A percentile compares a stretch with the other conserved stretches of the same genome.
phyloP scores from a whole-genome alignment of 2,329 filamentous ascomycete species.

The Diaporthe sp. region DNA sequence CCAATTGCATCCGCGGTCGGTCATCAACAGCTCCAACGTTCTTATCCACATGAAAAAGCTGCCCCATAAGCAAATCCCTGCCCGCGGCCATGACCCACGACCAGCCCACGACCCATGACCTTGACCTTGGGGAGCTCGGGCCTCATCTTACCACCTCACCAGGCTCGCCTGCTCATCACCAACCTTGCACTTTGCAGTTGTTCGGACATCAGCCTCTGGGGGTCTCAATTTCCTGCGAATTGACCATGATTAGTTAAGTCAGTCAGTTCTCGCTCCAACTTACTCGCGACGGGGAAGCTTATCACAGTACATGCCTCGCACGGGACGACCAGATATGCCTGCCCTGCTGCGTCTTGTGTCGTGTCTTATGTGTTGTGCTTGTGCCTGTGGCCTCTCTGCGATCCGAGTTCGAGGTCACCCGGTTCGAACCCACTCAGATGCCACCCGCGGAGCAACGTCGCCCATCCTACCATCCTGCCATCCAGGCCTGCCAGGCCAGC shows the following conservation, averaged over 20 bases:
- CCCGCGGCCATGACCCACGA: slow-evolving; percentile 5
- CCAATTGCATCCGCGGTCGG: neutral
- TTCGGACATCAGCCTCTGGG: slow-evolving; percentile 3
- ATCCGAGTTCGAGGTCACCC: slow-evolving; percentile 23
- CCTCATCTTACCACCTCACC: slow-evolving; percentile 27
- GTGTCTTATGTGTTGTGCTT: slow-evolving; percentile 6
- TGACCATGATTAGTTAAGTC: neutral
- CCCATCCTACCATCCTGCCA: slow-evolving; percentile 2
- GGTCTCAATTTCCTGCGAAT: slow-evolving; percentile 13
- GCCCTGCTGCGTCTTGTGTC: neutral
- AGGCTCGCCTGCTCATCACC: neutral
- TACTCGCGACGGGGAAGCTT: slow-evolving; percentile 26
- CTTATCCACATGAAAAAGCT: neutral
- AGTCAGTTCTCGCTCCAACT: slow-evolving; percentile 4
- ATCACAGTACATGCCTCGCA: neutral
- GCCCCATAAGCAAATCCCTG: slow-evolving; percentile 13
- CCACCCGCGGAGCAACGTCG: slow-evolving; percentile 27
- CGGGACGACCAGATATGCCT: neutral
- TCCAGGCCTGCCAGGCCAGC: neutral
- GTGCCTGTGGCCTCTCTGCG: slow-evolving; percentile 13
- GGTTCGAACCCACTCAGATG: slow-evolving; percentile 29
- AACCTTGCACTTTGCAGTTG: slow-evolving; percentile 6
- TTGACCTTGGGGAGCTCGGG: slow-evolving; percentile 21
- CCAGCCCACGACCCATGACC: slow-evolving; percentile 12
- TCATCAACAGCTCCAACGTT: slow-evolving; percentile 7